Percentiles rank a stretch among this genome's conserved stretches.
phyloP scores from a whole-genome alignment of 2,329 filamentous ascomycete genomes.

The Hymenoscyphus fructigenus region DNA sequence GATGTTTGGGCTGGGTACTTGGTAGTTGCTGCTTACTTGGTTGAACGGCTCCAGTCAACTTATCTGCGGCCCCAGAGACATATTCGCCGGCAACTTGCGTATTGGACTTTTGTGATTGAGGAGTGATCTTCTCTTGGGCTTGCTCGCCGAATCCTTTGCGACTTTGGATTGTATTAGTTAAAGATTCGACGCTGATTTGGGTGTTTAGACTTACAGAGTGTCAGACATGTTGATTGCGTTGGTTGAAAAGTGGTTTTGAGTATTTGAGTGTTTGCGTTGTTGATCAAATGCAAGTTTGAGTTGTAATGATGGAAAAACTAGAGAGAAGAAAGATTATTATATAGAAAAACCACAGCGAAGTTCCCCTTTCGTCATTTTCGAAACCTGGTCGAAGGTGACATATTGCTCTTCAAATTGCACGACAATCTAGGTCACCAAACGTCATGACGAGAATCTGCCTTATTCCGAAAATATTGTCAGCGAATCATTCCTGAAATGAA shows the following conservation, averaged over 20 bases:
- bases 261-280: constrained; percentile 2
- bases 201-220: constrained; percentile 37
- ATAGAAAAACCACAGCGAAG: neutral
- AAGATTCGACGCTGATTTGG: neutral
- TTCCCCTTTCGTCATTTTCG: neutral
- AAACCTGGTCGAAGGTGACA: neutral
- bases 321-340: neutral
- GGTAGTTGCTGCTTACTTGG: constrained; percentile 36
- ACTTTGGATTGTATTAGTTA: constrained; percentile 26
- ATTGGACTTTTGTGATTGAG: constrained; percentile 54
- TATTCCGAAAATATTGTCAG: neutral
- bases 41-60: constrained; percentile 46
- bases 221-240: constrained; percentile 46
- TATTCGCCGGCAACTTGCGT: constrained; percentile 42
- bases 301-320: neutral
- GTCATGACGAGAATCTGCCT: neutral
- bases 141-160: constrained; percentile 52
- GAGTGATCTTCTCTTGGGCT: constrained; percentile 49
- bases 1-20: neutral
- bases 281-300: constrained; percentile 1
- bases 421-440: neutral
- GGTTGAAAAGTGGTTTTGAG: constrained; percentile 8
- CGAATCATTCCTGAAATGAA: neutral
- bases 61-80: constrained; percentile 46
- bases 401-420: neutral